Base-by-base conservation (phyloP, 1,284 basidiomycete genomes). In the Leccinum subfulvum region DNA sequence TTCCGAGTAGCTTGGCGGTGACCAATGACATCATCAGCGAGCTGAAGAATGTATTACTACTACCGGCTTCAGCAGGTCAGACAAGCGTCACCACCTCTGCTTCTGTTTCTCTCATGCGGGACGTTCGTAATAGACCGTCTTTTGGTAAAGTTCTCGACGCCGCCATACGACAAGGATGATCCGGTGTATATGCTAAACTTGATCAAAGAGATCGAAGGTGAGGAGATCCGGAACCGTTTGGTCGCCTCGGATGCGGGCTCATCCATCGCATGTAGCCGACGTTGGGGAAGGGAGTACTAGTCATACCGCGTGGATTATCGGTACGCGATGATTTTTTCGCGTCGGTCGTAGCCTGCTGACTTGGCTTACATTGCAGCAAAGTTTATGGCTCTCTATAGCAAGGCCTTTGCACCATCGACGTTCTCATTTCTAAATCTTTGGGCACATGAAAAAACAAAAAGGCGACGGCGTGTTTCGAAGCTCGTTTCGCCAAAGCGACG, bases 121-220 rank as follows among this genome's bases (percentile, higher is more conserved):
- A 21, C 8, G 33, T 13, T 39, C 11, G 55, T 51, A 23, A 44
- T 64, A 73, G 72, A 73, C 57, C 66, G 72, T 35, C 39, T 75
- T 9, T 58, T 73, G 39, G 73, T 71, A 0, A 73, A 76, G 21
- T 76, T 76, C 58, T 74, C 72, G 56, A 75, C 72, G 6, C 76
- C 72, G 13, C 74, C 73, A 5, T 73, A 70, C 30, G 57, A 44
- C 58, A 71, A 65, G 61, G 11, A 64, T 5, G 65, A 65, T 23
- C 53, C 76, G 10, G 65, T 47, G 52, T 70, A 65, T 18, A 76
- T 73, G 72, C 18, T 76, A 9, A 62, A 66, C 4, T 2, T 76
- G 35, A 66, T 73, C 44, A 76, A 71, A 41, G 73, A 75, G n/a
- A 64, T 73, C 4, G 65, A 71, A 58, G 61, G 74, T 70, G 26